Conservation (phyloP, 257 asterid species). For the Penstemon davidsonii region DNA sequence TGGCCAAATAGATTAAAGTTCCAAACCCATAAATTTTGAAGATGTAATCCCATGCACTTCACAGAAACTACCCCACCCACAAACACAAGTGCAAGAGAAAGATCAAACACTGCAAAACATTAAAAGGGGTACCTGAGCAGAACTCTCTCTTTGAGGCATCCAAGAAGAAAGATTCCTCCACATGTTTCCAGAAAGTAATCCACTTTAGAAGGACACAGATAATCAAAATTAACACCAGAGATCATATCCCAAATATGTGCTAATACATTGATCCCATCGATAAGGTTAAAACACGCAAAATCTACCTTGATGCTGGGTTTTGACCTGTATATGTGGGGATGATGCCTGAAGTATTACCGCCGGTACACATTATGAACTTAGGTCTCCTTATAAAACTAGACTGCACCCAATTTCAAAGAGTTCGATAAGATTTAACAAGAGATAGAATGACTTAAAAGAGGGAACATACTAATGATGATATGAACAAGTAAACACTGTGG, state of each 20-base stretch:
- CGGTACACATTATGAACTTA: slow-evolving; percentile 56
- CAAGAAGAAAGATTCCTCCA: slow-evolving; percentile 74
- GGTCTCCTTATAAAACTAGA: slow-evolving; percentile 55
- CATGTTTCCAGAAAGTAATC: slow-evolving; percentile 63
- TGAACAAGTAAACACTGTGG: slow-evolving; percentile 6
- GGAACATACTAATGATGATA: slow-evolving; percentile 12
- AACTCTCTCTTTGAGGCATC: slow-evolving; percentile 76
- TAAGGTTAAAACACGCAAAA: slow-evolving; percentile 13
- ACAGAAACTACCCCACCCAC: slow-evolving; percentile 6
- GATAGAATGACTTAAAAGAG: slow-evolving; percentile 5
- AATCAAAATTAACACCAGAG: slow-evolving; percentile 19
- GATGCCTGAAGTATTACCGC: slow-evolving; percentile 55
- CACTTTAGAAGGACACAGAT: slow-evolving; percentile 42
- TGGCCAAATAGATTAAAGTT: slow-evolving; percentile 19
- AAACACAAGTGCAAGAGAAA: neutral
- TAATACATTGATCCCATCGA: slow-evolving; percentile 11
- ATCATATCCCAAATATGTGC: neutral
- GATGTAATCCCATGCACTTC: slow-evolving; percentile 17
- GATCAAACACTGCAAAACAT: neutral
- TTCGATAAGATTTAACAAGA: slow-evolving; percentile 13
- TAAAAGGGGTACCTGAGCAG: slow-evolving; percentile 52
- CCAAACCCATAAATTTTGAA: neutral
- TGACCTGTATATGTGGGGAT: slow-evolving; percentile 64
- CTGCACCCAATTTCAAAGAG: slow-evolving; percentile 40
- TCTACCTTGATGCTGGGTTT: slow-evolving; percentile 63